Base-by-base conservation (phyloP, 2,329 filamentous ascomycete species). In the Fusarium brevicatenulatum region DNA sequence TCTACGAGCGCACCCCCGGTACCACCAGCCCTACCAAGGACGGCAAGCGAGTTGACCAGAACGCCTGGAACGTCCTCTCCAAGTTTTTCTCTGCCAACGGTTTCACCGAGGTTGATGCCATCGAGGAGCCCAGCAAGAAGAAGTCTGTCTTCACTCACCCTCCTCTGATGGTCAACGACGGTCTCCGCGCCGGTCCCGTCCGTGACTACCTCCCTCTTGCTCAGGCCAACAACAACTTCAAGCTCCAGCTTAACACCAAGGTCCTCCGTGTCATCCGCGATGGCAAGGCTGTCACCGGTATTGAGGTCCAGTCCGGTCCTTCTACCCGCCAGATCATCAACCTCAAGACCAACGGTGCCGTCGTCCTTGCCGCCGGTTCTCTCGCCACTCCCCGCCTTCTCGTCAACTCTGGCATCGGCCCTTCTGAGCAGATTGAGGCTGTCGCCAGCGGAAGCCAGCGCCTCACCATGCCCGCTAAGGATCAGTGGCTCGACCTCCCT, bases 301-400 rank as follows among this genome's bases (percentile, higher is more conserved):
- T 93, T n/a, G 89, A 93, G 77, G 86, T 93, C n/a, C 87, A 91
- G 76, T 88, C 86, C 18, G 92, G 92, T 15, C 88, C 91, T 57
- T 62, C 66, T 23, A 73, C 75, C 3, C 73, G 75, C 6, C 75
- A 77, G 39, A 75, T 76, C 58, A 77, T 77, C 69, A 77, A 77
- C 32, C 57, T 77, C 32, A 77, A 75, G 58, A 18, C 66, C n/a
- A 69, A 71, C 4, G 75, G 75, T 19, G 73, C 66, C 2, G 91
- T 94, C 49, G 88, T 94, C 73, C 82, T 93, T 37, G 88, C 92
- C 23, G 89, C 91, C 2, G 92, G 92, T 53, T 84, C 91, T 2
- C 92, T 94, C 70, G 91, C 91, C n/a, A 90, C 90, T 4, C 85
- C 91, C 19, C 92, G 92, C 81, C 83, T 94, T 53, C 86, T 94